Evolutionary conservation across 140 eudicot genomes (phyloP).

Genomic region (Erigeron philadelphicus): DNA sequence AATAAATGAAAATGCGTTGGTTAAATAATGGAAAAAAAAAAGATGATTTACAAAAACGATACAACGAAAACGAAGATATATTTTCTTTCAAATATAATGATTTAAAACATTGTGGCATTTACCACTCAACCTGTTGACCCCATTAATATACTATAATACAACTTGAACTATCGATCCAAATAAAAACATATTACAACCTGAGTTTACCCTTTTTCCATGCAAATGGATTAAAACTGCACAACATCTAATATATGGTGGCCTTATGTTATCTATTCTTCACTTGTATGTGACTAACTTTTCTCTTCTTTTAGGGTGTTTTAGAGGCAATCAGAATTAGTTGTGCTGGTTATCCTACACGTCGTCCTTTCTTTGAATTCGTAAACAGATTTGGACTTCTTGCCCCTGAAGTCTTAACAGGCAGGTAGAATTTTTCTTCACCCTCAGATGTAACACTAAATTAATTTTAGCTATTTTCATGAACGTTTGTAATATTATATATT

Average conservation of each 20-base stretch:
- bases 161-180: background rate
- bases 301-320: slow-evolving; percentile 67
- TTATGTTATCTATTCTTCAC: background rate
- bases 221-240: background rate
- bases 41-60: too few species aligned
- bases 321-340: slow-evolving; percentile 99
- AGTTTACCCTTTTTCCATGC: background rate
- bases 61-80: too few species aligned
- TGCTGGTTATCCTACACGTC: slow-evolving; percentile 99
- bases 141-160: slow-evolving; percentile 3
- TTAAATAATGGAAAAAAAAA: too few species aligned
- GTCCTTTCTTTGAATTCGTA: slow-evolving; percentile 86
- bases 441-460: slow-evolving; percentile 23
- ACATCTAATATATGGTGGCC: background rate
- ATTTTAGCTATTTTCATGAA: slow-evolving; percentile 12
- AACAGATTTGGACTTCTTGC: slow-evolving; percentile 97
- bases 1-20: background rate
- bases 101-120: too few species aligned
- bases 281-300: background rate
- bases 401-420: slow-evolving; percentile 63
- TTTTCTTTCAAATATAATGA: too few species aligned
- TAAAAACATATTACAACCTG: background rate
- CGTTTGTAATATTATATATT: slow-evolving; percentile 3
- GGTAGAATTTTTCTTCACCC: slow-evolving; percentile 47
- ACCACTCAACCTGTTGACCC: background rate